Base-by-base conservation (phyloP, 495 filamentous ascomycete genomes). In the Melanomma pulvis-pyrius region DNA sequence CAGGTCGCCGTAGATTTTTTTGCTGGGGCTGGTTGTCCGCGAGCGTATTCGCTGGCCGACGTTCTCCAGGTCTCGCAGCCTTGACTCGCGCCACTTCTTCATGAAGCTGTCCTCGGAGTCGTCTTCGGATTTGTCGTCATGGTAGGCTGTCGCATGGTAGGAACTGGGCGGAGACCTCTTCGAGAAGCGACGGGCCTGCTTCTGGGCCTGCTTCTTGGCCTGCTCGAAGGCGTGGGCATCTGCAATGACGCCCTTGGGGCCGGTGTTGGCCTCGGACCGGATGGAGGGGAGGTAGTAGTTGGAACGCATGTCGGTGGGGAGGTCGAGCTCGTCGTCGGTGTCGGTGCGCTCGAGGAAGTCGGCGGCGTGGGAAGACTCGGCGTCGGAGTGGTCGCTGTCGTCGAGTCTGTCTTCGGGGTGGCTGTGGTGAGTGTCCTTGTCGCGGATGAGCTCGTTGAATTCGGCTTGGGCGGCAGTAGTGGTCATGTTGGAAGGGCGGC, bases 231-330 rank as follows among this genome's bases (percentile, higher is more conserved):
- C 88, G 66, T 90, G 86, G 25, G 94, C 94, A 74, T 98, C 94
- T 68, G 96, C 92, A 65, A 98, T 97, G 76, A 98, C 94, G 69
- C 94, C 94, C 80, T 98, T 98, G 59, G 97, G 96, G 26, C 94
- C 94, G n/a, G 96, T 96, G 71, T 94, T 90, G 66, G 85, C 85
- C 71, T 94, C 87, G 53, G 74, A 77, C 29, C 69, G 66, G 47
- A 68, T 73, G 12, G 48, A 44, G 12, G 77, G 77, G n/a, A 79
- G 71, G 78, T 88, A 93, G 56, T 84, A 84, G 17, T 79, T 78
- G 26, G 81, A 81, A 26, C 83, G 84, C 63, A 85, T 88, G 73
- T 88, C 80, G 50, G 74, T 74, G 52, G 81, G 79, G 39, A 83
- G 74, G 71, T 82, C 81, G 49, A 81, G 82, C 75, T 87, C 79